phyloP scores from a whole-genome alignment of 306 rosid species.

The Acacia crassicarpa region DNA sequence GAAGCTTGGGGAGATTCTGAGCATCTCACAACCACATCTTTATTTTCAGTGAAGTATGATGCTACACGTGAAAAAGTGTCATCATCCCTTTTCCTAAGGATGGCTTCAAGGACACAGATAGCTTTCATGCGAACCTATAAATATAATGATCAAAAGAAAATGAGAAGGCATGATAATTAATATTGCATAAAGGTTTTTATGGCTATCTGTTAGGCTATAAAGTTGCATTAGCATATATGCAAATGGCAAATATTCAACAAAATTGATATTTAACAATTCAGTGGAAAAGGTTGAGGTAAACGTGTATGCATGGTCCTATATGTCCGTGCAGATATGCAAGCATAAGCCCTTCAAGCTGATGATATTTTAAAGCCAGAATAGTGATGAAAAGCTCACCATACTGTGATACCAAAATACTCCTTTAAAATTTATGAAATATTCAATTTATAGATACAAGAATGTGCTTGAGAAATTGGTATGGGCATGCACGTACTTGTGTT shows the following conservation, averaged over 20 bases:
- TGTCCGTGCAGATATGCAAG: background rate
- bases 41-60: constrained; percentile 76
- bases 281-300: background rate
- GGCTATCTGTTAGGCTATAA: background rate
- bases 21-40: constrained; percentile 70
- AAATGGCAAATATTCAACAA: background rate
- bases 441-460: background rate
- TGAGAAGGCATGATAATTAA: constrained; percentile 4
- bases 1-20: constrained; percentile 97
- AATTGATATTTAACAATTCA: background rate
- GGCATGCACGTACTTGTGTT: background rate
- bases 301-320: background rate
- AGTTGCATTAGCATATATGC: background rate
- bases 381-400: background rate
- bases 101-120: constrained; percentile 86
- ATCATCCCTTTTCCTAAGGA: constrained; percentile 76
- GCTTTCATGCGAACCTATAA: constrained; percentile 99
- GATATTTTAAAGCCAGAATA: background rate
- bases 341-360: background rate
- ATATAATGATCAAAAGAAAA: constrained; percentile 14
- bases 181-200: background rate
- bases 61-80: constrained; percentile 62
- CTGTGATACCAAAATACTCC: background rate
- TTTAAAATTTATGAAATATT: background rate
- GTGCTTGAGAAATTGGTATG: background rate